Conservation (phyloP, 208 protist genomes). For the Leishmania arabica region DNA sequence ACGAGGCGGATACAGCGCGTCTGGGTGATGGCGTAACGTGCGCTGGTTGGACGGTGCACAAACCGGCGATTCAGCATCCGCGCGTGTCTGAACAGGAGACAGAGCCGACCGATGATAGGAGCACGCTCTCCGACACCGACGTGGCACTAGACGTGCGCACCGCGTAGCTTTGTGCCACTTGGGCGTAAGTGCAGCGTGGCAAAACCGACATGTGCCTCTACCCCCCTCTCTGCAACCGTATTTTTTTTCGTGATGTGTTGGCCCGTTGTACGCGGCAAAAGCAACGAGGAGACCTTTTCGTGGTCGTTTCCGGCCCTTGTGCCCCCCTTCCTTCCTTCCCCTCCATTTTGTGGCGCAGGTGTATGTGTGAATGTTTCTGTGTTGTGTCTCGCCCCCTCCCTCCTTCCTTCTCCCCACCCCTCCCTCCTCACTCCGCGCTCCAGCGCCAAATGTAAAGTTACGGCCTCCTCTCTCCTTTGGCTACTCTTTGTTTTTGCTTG, state of each 20-base stretch:
- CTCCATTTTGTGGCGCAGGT: too few relatives aligned
- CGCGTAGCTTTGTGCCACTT: not conserved
- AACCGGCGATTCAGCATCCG: constrained; percentile 22
- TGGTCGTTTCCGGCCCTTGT: not conserved
- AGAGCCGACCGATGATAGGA: not conserved
- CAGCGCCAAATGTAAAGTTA: constrained; percentile 5
- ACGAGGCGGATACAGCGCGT: constrained; percentile 14
- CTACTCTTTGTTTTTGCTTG: not conserved
- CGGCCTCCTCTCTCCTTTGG: not conserved
- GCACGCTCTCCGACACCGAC: constrained; percentile 9
- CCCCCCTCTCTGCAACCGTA: not conserved
- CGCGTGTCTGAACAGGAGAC: not conserved
- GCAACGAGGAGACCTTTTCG: not conserved
- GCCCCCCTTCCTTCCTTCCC: not conserved
- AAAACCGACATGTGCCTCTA: not conserved
- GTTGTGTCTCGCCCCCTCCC: not conserved
- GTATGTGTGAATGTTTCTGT: not conserved
- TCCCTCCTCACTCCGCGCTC: not conserved
- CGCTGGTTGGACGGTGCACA: constrained; percentile 30
- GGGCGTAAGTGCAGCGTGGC: not conserved
- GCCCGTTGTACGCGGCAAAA: not conserved
- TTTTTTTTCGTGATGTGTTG: not conserved
- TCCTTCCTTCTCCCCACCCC: not conserved
- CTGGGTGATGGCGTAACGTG: constrained; percentile 30
- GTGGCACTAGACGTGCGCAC: not conserved